These are phyloP conservation scores for Nicotiana otophora DNA, from an alignment of 257 asterid genomes.

Conservation along the genomic window DNA sequence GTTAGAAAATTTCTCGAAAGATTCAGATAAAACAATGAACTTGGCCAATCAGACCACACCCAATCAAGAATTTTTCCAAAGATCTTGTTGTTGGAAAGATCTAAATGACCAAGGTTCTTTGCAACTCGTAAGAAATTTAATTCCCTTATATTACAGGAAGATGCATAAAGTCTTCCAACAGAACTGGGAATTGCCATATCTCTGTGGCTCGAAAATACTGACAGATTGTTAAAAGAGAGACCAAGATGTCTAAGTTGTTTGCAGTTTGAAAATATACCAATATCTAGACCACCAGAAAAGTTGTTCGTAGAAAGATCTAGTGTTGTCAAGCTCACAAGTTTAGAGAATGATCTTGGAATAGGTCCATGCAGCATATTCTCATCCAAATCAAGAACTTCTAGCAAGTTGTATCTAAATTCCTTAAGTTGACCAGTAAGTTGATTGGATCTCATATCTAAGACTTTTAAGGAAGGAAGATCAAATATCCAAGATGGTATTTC, in stretches of 20 bases:
- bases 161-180: not conserved
- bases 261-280: slow-evolving; percentile 16
- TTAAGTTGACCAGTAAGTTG: not conserved
- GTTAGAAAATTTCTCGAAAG: slow-evolving; percentile 11
- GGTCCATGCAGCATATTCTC: not conserved
- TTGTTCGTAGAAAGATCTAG: not conserved
- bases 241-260: slow-evolving; percentile 8
- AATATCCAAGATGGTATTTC: slow-evolving; percentile 13
- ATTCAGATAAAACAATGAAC: not conserved
- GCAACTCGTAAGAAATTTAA: not conserved
- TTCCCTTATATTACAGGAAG: slow-evolving; percentile 9
- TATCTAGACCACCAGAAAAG: not conserved
- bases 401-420: not conserved
- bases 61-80: slow-evolving; percentile 7
- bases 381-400: not conserved
- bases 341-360: slow-evolving; percentile 4
- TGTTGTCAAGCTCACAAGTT: not conserved
- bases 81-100: slow-evolving; percentile 11
- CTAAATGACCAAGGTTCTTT: not conserved
- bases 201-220: not conserved
- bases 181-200: not conserved
- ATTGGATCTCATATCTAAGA: not conserved
- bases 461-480: not conserved
- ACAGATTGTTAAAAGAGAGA: slow-evolving; percentile 20
- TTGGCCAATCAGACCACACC: not conserved